These are phyloP conservation scores for Castanopsis chinensis DNA, from an alignment of 306 rosid genomes.

Conservation along the genomic window DNA sequence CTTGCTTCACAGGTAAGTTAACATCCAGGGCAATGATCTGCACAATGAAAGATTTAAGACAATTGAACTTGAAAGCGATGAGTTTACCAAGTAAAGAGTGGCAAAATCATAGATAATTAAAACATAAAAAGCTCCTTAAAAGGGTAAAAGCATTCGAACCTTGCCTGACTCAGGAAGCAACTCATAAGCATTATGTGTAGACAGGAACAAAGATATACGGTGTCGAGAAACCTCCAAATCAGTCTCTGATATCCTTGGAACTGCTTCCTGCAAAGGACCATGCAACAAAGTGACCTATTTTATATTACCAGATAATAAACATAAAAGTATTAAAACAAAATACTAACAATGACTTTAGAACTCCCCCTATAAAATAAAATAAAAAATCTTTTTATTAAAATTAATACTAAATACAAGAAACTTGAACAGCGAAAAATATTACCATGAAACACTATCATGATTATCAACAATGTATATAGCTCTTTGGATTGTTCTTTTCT, in stretches of 20 bases:
- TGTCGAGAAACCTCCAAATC: slow-evolving; percentile 70
- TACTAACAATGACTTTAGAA: background rate
- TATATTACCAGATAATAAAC: slow-evolving; percentile 19
- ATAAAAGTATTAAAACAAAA: background rate
- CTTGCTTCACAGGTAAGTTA: slow-evolving; percentile 77
- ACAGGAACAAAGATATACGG: slow-evolving; percentile 61
- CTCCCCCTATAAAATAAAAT: too few species aligned
- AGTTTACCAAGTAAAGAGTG: slow-evolving; percentile 7
- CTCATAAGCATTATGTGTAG: slow-evolving; percentile 64
- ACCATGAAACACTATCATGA: background rate
- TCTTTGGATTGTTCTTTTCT: background rate
- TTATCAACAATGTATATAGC: background rate
- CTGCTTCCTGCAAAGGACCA: slow-evolving; percentile 50
- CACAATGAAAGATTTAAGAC: slow-evolving; percentile 22
- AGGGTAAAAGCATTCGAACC: slow-evolving; percentile 56
- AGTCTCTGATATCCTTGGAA: slow-evolving; percentile 46
- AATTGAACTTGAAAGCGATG: background rate
- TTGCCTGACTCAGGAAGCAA: slow-evolving; percentile 94
- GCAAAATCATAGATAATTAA: slow-evolving; percentile 2
- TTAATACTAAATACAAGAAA: background rate
- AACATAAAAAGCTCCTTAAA: slow-evolving; percentile 16
- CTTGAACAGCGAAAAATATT: background rate
- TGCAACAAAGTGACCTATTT: slow-evolving; percentile 25
- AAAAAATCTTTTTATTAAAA: background rate
- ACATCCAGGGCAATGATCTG: slow-evolving; percentile 78